These are phyloP conservation scores for Torulaspora delbrueckii DNA, from an alignment of 805 yeast species.

Conservation along the genomic window DNA sequence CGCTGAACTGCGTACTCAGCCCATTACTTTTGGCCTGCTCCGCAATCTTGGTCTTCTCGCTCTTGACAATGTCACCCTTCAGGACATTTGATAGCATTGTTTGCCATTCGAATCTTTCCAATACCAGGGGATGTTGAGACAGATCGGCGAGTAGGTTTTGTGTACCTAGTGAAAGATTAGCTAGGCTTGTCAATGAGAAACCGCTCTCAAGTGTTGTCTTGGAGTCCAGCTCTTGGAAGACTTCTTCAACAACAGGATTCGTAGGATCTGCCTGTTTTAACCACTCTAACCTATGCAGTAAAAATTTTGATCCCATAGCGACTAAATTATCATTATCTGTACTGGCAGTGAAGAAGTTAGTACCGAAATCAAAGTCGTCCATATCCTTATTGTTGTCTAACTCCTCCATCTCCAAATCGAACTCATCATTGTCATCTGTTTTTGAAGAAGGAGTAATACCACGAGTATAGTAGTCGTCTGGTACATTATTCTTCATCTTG, in stretches of 20 bases:
- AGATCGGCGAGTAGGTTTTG: conserved; percentile 19
- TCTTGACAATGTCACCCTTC: conserved; percentile 89
- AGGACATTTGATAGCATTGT: conserved; percentile 84
- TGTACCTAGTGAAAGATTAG: conserved; percentile 18
- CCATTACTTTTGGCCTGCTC: conserved; percentile 37
- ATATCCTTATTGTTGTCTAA: conserved; percentile 22
- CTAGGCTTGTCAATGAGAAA: conserved; percentile 11
- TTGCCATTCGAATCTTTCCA: conserved; percentile 93
- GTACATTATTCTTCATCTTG: conserved; percentile 54
- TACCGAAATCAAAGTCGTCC: conserved; percentile 35
- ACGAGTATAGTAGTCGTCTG: conserved; percentile 69
- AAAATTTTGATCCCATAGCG: conserved; percentile 26
- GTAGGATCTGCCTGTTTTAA: conserved; percentile 43
- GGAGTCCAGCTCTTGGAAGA: conserved; percentile 13
- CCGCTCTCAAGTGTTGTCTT: conserved; percentile 15
- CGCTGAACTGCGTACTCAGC: conserved; percentile 26
- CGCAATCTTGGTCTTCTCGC: conserved; percentile 77
- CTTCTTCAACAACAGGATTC: conserved; percentile 16
- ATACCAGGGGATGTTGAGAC: conserved; percentile 38
- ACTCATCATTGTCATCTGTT: conserved; percentile 36
- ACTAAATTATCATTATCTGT: conserved; percentile 22
- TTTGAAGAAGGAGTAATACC: conserved; percentile 44
- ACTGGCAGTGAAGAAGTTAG: conserved; percentile 21
- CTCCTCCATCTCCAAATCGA: conserved; percentile 23
- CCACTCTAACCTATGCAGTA: conserved; percentile 31